Percentiles rank a stretch among this genome's conserved stretches.
Evolutionary conservation across 352 stramenopile genomes (phyloP).

Genomic region (Peronospora belbahrii): DNA sequence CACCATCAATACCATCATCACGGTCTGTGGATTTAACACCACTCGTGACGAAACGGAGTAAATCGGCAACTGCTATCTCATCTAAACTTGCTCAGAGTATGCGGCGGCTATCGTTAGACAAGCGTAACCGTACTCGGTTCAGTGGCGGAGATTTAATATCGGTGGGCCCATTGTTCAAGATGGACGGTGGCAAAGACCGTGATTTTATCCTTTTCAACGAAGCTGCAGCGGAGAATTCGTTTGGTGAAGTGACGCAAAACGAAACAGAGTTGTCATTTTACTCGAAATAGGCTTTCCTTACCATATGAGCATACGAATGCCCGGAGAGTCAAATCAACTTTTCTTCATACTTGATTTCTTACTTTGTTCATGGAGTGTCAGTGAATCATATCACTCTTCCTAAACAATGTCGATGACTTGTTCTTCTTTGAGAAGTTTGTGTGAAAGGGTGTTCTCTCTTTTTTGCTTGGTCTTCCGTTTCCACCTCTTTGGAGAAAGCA

Average conservation of each 20-base stretch:
- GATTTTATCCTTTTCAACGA: constrained; percentile 84
- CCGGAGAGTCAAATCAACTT: too few species aligned
- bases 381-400: constrained; percentile 12
- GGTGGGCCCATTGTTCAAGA: constrained; percentile 67
- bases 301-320: too few species aligned
- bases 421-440: constrained; percentile 26
- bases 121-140: constrained; percentile 28
- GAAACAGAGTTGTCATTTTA: constrained; percentile 71
- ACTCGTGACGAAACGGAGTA: constrained; percentile 15
- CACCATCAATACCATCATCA: neutral
- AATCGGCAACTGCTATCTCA: constrained; percentile 18
- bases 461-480: constrained; percentile 11
- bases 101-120: constrained; percentile 22
- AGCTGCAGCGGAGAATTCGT: constrained; percentile 52
- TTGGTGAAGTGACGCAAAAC: constrained; percentile 71
- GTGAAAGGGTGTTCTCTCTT: constrained; percentile 10
- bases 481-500: constrained; percentile 12
- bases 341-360: too few species aligned
- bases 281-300: constrained; percentile 56
- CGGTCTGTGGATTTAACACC: constrained; percentile 16
- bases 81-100: constrained; percentile 28
- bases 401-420: constrained; percentile 20
- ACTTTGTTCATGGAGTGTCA: constrained; percentile 1
- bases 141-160: constrained; percentile 42
- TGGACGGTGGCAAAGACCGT: constrained; percentile 69